Percentiles rank a stretch among this genome's conserved stretches.
These are phyloP conservation scores for Fremontodendron californicum DNA, from an alignment of 345 rosid genomes.

Conservation along the genomic window DNA sequence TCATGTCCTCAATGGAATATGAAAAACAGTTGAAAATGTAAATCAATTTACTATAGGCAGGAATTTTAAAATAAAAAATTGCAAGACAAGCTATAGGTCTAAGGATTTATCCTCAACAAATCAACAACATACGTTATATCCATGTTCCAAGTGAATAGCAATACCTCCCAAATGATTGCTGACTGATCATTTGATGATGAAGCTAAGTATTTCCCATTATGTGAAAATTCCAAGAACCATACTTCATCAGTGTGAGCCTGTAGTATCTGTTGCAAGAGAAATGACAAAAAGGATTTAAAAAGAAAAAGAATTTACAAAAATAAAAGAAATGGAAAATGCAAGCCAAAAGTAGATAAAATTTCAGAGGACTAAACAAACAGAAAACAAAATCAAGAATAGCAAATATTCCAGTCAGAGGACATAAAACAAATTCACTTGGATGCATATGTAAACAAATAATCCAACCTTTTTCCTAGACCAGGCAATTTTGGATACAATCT, in stretches of 20 bases:
- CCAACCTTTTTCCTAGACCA: not conserved
- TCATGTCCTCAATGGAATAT: not conserved
- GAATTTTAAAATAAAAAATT: not conserved
- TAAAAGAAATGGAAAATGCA: not conserved
- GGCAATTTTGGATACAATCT: not conserved
- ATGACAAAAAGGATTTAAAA: not conserved
- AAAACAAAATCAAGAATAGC: not conserved
- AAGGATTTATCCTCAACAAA: not conserved
- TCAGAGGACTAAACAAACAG: not conserved
- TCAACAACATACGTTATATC: not conserved
- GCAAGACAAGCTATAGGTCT: not conserved
- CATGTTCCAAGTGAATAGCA: not conserved
- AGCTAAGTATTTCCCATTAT: conserved; percentile 61
- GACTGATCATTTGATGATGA: conserved; percentile 54
- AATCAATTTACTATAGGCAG: not conserved
- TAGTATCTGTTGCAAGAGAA: conserved; percentile 37
- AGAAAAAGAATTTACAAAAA: not conserved
- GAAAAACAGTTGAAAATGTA: not conserved
- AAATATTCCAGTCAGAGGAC: not conserved
- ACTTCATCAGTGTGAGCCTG: conserved; percentile 61
- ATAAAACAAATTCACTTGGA: not conserved
- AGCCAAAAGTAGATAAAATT: not conserved
- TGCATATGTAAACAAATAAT: not conserved
- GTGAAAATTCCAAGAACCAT: conserved; percentile 71
- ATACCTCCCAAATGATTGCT: conserved; percentile 70